Evolutionary conservation across 148 eudicot genomes (phyloP).

Genomic region (Rhododendron williamsianum): DNA sequence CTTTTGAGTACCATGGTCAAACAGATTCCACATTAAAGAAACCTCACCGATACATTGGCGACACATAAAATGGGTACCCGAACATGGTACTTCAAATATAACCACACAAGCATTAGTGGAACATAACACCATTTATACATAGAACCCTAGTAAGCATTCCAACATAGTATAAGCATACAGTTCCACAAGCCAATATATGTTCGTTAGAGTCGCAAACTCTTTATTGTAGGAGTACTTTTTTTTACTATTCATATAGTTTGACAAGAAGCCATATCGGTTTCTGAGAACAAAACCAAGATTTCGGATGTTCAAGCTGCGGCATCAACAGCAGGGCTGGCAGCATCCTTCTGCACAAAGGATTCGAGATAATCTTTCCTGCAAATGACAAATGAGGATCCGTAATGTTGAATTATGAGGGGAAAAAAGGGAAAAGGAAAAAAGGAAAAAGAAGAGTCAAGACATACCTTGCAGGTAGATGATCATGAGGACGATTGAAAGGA

Average conservation of each 20-base stretch:
- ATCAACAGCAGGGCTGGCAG: constrained; percentile 35
- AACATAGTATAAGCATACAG: background rate
- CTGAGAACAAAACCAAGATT: background rate
- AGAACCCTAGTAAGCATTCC: background rate
- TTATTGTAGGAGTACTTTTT: background rate
- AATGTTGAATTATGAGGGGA: background rate
- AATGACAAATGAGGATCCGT: background rate
- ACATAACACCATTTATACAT: background rate
- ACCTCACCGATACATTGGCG: background rate
- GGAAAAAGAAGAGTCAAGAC: background rate
- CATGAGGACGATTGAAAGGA: constrained; percentile 78
- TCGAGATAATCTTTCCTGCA: constrained; percentile 65
- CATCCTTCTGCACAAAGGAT: constrained; percentile 41
- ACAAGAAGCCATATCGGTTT: background rate
- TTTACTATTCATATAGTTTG: background rate
- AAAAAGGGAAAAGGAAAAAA: background rate
- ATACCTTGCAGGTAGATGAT: constrained; percentile 75
- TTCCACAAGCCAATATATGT: background rate
- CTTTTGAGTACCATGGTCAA: background rate
- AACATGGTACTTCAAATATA: background rate
- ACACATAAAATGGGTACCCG: background rate
- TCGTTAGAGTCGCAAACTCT: background rate
- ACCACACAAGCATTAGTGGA: background rate
- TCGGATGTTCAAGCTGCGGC: constrained; percentile 27
- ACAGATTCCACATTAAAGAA: background rate